Conservation (phyloP, 208 protist genomes). For the Phytomonas sp. region DNA sequence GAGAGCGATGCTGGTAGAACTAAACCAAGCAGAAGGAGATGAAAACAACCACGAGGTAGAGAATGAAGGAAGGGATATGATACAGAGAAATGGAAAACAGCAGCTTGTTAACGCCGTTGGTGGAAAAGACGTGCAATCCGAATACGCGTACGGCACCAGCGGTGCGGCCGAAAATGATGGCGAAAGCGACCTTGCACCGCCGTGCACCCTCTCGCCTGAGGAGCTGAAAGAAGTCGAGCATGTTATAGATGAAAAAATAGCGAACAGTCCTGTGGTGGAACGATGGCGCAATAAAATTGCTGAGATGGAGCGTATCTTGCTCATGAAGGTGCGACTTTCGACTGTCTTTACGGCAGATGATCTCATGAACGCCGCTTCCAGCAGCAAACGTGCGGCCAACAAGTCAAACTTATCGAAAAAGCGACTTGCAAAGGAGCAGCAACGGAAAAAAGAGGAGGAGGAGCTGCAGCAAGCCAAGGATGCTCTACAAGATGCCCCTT, state of each 20-base stretch:
- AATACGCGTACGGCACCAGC: background rate
- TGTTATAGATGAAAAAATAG: constrained; percentile 30
- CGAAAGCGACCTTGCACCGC: constrained; percentile 13
- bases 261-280: constrained; percentile 35
- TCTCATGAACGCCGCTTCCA: constrained; percentile 16
- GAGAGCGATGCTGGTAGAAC: background rate
- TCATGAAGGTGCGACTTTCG: constrained; percentile 33
- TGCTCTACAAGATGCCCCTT: constrained; percentile 52
- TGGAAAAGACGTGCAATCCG: background rate
- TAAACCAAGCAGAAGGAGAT: background rate
- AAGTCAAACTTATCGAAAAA: constrained; percentile 29
- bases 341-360: constrained; percentile 31
- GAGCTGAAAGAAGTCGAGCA: constrained; percentile 50
- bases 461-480: constrained; percentile 50
- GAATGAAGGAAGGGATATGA: background rate
- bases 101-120: background rate
- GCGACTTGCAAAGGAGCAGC: constrained; percentile 52
- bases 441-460: constrained; percentile 59
- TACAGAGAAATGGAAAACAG: background rate
- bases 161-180: constrained; percentile 8
- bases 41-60: background rate
- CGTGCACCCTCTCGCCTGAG: constrained; percentile 14
- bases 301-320: constrained; percentile 77
- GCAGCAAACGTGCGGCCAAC: constrained; percentile 15
- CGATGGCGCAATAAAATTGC: constrained; percentile 40